These are phyloP conservation scores for Debaryomyces hansenii DNA, from an alignment of 805 yeast genomes.

Conservation along the genomic window DNA sequence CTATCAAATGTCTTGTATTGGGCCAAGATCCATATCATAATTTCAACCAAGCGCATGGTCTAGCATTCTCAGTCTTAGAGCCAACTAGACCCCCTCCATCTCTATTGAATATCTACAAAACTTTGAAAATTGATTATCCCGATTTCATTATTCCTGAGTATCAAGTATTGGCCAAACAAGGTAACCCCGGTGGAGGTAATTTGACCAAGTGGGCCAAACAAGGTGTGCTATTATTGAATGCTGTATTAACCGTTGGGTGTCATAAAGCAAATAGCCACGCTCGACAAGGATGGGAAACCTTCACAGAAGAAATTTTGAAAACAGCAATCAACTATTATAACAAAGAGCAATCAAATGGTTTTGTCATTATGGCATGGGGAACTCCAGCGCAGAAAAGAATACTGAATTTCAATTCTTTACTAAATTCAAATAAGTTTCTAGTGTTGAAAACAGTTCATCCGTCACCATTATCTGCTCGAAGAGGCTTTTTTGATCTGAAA, in stretches of 20 bases:
- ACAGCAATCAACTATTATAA: conserved; percentile 51
- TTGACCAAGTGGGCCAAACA: conserved; percentile 80
- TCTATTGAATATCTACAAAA: conserved; percentile 80
- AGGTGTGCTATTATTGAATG: conserved; percentile 86
- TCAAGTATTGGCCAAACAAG: conserved; percentile 17
- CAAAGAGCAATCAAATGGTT: conserved; percentile 39
- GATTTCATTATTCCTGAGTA: conserved; percentile 60
- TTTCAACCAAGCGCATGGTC: conserved; percentile 90
- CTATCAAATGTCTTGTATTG: conserved; percentile 74
- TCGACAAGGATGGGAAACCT: conserved; percentile 86
- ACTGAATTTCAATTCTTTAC: conserved; percentile 27
- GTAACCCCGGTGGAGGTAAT: conserved; percentile 55
- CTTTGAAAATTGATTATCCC: conserved; percentile 63
- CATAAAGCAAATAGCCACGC: conserved; percentile 94
- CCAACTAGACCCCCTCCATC: conserved; percentile 86
- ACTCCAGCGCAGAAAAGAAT: conserved; percentile 68
- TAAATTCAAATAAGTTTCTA: conserved; percentile 36
- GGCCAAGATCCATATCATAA: conserved; percentile 99
- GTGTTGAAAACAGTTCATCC: conserved; percentile 86
- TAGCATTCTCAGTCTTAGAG: conserved; percentile 87
- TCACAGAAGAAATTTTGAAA: conserved; percentile 72
- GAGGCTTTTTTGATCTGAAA: conserved; percentile 74
- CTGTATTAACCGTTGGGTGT: conserved; percentile 88
- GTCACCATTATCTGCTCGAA: conserved; percentile 85
- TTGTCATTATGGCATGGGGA: conserved; percentile 83